phyloP scores from a whole-genome alignment of 2,329 filamentous ascomycete species.

The Geosmithia flava region DNA sequence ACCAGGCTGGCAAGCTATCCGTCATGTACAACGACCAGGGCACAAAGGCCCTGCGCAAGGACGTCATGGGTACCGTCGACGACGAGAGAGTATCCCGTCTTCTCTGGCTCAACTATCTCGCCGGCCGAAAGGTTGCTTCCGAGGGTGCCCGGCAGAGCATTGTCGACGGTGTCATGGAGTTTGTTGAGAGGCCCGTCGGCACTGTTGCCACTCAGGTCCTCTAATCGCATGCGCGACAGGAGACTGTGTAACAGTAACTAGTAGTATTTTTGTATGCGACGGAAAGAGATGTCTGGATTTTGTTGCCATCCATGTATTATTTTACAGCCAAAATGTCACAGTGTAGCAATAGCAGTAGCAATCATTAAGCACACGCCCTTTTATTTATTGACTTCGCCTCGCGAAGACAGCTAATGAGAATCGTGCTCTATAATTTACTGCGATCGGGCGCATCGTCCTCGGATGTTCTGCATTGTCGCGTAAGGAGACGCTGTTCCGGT shows the following conservation, averaged over 20 bases:
- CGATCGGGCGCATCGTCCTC: not conserved
- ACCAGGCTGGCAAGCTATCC: slow-evolving; percentile 50
- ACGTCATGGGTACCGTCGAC: slow-evolving; percentile 54
- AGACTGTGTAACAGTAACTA: not conserved
- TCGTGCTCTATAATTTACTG: not conserved
- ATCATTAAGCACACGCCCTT: not conserved
- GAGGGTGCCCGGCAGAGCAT: slow-evolving; percentile 71
- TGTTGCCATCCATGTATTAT: not conserved
- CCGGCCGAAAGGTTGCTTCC: slow-evolving; percentile 75
- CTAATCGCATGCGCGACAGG: slow-evolving; percentile 7
- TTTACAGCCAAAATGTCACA: not conserved
- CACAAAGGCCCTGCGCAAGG: slow-evolving; percentile 26
- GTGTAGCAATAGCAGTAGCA: not conserved
- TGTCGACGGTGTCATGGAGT: slow-evolving; percentile 75
- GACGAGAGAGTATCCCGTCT: slow-evolving; percentile 74
- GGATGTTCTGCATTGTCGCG: not conserved
- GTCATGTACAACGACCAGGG: slow-evolving; percentile 53
- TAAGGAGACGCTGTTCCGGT: not conserved
- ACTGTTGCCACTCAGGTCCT: slow-evolving; percentile 73
- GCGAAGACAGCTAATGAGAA: not conserved
- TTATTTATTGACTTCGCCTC: not conserved
- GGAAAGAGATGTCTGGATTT: not conserved
- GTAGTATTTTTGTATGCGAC: not conserved
- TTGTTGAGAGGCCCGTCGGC: slow-evolving; percentile 79
- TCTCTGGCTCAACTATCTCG: slow-evolving; percentile 84